Evolutionary conservation across 75 land plant species (phyloP).

Genomic region (Chamaecyparis obtusa): DNA sequence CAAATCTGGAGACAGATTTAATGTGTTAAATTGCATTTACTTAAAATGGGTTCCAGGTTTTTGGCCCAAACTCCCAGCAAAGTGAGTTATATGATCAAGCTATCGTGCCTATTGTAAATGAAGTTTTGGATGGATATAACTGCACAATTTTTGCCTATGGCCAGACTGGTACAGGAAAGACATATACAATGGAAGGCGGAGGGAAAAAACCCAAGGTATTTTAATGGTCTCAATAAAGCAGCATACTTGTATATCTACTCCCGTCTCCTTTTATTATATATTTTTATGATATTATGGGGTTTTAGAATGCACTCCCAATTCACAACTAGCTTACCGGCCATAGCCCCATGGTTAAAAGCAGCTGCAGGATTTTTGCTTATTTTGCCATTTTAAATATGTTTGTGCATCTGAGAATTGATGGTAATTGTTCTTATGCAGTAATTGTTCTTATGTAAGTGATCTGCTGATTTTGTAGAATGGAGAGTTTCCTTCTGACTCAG

Average conservation of each 20-base stretch:
- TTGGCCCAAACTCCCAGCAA: slow-evolving; percentile 86
- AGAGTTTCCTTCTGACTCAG: slow-evolving; percentile 90
- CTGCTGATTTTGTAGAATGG: slow-evolving; percentile 51
- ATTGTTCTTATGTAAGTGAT: not conserved
- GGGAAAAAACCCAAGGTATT: slow-evolving; percentile 78
- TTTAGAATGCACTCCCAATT: not conserved
- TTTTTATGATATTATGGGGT: not conserved
- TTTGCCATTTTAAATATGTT: not conserved
- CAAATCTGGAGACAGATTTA: slow-evolving; percentile 5
- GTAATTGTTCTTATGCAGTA: not conserved
- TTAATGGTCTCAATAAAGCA: not conserved
- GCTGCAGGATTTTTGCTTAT: not conserved
- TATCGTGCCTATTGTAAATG: slow-evolving; percentile 84
- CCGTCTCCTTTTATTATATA: not conserved
- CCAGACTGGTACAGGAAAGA: slow-evolving; percentile 98
- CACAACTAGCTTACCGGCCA: not conserved
- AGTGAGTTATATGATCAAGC: slow-evolving; percentile 87
- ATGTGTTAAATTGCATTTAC: not conserved
- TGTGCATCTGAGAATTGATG: not conserved
- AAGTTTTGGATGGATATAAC: slow-evolving; percentile 95
- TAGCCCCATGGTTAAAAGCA: not conserved
- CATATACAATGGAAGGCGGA: slow-evolving; percentile 98
- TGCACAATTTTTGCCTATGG: slow-evolving; percentile 99
- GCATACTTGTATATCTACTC: not conserved
- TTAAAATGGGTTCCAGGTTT: slow-evolving; percentile 51